Evolutionary conservation across 2,329 filamentous ascomycete genomes (phyloP).

Genomic region (Beauveria pseudobassiana): DNA sequence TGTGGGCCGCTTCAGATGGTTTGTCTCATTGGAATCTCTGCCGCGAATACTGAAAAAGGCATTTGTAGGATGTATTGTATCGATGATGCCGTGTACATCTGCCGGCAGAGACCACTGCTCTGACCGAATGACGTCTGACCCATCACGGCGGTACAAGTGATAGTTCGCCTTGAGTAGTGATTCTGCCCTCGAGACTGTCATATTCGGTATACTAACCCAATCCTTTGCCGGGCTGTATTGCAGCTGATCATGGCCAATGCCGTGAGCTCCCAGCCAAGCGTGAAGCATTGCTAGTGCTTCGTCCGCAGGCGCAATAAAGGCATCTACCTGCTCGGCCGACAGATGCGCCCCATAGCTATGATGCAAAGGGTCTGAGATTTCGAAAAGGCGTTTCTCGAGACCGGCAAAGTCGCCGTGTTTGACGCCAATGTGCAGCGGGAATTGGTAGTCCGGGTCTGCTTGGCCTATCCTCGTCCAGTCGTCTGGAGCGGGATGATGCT

Average conservation of each 20-base stretch:
- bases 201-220: neutral
- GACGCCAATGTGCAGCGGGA: conserved; percentile 1
- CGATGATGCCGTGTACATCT: neutral
- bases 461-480: neutral
- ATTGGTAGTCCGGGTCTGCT: neutral
- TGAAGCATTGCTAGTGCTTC: neutral
- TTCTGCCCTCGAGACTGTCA: neutral
- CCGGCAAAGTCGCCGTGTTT: neutral
- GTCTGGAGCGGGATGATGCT: neutral
- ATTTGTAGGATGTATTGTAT: conserved; percentile 3
- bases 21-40: neutral
- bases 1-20: neutral
- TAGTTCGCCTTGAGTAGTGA: neutral
- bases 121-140: neutral
- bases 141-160: neutral
- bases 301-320: neutral
- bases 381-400: neutral
- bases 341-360: neutral
- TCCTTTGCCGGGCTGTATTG: conserved; percentile 1
- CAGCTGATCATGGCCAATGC: neutral
- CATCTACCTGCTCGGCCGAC: conserved; percentile 4
- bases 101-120: conserved; percentile 1
- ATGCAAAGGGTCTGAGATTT: conserved; percentile 8
- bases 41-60: neutral
- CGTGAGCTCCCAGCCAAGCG: neutral